These are phyloP conservation scores for Exsudoporus frostii DNA, from an alignment of 768 basidiomycete genomes.

Conservation along the genomic window DNA sequence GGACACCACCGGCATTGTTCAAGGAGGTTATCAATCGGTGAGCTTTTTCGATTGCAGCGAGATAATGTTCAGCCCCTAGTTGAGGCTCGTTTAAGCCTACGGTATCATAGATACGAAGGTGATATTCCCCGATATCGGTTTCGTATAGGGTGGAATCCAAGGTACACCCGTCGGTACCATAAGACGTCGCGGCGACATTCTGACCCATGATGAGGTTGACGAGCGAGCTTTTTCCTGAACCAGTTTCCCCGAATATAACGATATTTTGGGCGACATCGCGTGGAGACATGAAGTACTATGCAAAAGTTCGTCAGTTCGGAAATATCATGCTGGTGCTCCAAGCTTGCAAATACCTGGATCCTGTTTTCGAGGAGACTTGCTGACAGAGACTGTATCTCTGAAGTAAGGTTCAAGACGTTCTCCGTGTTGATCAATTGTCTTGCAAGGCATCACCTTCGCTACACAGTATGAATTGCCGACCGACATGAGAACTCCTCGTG, in stretches of 20 bases:
- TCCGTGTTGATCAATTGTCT: conserved; percentile 1
- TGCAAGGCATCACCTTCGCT: background rate
- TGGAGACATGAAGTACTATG: conserved; percentile 15
- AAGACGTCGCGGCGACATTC: conserved; percentile 31
- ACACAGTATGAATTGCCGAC: background rate
- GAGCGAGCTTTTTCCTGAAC: conserved; percentile 42
- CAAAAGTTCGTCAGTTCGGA: conserved; percentile 3
- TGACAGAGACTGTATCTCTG: background rate
- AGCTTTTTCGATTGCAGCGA: conserved; percentile 29
- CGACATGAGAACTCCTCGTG: conserved; percentile 21
- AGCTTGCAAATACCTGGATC: conserved; percentile 5
- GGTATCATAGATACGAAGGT: conserved; percentile 31
- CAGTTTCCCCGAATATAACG: conserved; percentile 32
- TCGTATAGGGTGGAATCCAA: conserved; percentile 27
- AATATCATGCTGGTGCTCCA: background rate
- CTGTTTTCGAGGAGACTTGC: background rate
- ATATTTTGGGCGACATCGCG: conserved; percentile 22
- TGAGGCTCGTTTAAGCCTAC: conserved; percentile 30
- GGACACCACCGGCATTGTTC: conserved; percentile 30
- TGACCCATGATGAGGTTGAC: conserved; percentile 39
- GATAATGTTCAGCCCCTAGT: conserved; percentile 20
- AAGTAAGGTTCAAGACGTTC: background rate
- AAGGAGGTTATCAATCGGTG: conserved; percentile 32
- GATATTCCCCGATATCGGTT: conserved; percentile 11
- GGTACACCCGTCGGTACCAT: conserved; percentile 36